Conservation (phyloP, 2,329 filamentous ascomycete species). For the Penicillium sclerotigenum region DNA sequence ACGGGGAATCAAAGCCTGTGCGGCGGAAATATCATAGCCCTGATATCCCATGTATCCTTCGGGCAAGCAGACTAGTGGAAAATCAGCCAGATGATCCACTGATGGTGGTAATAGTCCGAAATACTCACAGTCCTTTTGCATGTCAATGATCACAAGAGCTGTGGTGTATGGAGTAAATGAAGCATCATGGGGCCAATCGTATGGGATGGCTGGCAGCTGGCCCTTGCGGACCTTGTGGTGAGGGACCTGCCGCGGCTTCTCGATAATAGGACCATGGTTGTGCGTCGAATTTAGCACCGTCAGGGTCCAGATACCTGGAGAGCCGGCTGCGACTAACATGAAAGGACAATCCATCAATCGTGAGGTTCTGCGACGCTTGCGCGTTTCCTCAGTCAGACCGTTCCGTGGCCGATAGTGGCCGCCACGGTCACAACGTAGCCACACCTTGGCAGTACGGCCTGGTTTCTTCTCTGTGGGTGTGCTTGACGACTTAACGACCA, state of each 20-base stretch:
- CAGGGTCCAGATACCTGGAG: conserved; percentile 45
- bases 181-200: conserved; percentile 48
- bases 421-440: conserved; percentile 46
- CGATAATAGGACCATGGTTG: conserved; percentile 43
- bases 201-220: conserved; percentile 41
- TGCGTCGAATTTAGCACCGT: conserved; percentile 43
- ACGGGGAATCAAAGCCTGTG: conserved; percentile 41
- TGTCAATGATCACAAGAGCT: conserved; percentile 48
- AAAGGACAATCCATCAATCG: conserved; percentile 47
- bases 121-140: conserved; percentile 48
- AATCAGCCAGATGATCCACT: neutral
- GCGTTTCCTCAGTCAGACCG: conserved; percentile 45
- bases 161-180: conserved; percentile 46
- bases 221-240: conserved; percentile 46
- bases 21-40: conserved; percentile 43
- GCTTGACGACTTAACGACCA: conserved; percentile 47
- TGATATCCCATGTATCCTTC: conserved; percentile 47
- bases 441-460: conserved; percentile 44
- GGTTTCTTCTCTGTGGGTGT: conserved; percentile 47
- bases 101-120: neutral
- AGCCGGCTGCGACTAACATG: conserved; percentile 44
- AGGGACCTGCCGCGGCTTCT: conserved; percentile 41
- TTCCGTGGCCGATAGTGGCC: conserved; percentile 46
- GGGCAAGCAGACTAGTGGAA: conserved; percentile 39
- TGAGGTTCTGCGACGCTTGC: conserved; percentile 44